Conservation (phyloP, 805 yeast genomes). For the Saturnispora diversa region DNA sequence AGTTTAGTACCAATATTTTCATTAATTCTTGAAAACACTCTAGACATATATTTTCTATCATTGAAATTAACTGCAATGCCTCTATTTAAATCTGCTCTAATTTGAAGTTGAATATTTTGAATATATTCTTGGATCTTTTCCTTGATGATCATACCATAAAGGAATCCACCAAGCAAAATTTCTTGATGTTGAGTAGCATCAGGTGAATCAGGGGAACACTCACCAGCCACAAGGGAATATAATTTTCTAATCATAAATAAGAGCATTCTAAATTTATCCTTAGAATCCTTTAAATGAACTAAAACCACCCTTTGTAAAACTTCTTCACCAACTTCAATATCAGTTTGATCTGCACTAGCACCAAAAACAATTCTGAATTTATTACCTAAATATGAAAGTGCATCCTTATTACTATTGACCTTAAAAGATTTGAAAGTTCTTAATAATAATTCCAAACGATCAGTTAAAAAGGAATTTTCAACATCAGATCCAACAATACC, state of each 20-base stretch:
- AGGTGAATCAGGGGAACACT: slow-evolving; percentile 94
- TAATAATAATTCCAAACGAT: slow-evolving; percentile 89
- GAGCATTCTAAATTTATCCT: slow-evolving; percentile 79
- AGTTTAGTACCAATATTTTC: slow-evolving; percentile 93
- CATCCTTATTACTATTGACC: slow-evolving; percentile 72
- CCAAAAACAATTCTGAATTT: slow-evolving; percentile 91
- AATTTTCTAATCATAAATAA: slow-evolving; percentile 93
- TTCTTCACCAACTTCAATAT: slow-evolving; percentile 83
- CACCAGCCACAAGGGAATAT: slow-evolving; percentile 92
- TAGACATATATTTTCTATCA: slow-evolving; percentile 73
- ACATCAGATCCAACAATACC: slow-evolving; percentile 89
- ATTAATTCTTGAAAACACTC: slow-evolving; percentile 71
- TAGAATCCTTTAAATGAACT: slow-evolving; percentile 69
- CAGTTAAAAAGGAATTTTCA: slow-evolving; percentile 87
- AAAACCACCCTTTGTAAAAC: slow-evolving; percentile 77
- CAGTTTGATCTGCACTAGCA: slow-evolving; percentile 81
- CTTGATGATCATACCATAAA: slow-evolving; percentile 92
- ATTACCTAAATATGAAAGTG: slow-evolving; percentile 91
- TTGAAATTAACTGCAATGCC: slow-evolving; percentile 74
- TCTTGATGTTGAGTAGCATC: slow-evolving; percentile 99
- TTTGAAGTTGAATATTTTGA: slow-evolving; percentile 60
- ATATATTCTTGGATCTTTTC: slow-evolving; percentile 94
- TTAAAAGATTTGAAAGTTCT: slow-evolving; percentile 80
- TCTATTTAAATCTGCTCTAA: slow-evolving; percentile 73
- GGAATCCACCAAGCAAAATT: slow-evolving; percentile 87